Evolutionary conservation across 2,329 filamentous ascomycete genomes (phyloP), one percentile per base, ranked within the genome.

Genomic region (Aspergillus sp.): DNA sequence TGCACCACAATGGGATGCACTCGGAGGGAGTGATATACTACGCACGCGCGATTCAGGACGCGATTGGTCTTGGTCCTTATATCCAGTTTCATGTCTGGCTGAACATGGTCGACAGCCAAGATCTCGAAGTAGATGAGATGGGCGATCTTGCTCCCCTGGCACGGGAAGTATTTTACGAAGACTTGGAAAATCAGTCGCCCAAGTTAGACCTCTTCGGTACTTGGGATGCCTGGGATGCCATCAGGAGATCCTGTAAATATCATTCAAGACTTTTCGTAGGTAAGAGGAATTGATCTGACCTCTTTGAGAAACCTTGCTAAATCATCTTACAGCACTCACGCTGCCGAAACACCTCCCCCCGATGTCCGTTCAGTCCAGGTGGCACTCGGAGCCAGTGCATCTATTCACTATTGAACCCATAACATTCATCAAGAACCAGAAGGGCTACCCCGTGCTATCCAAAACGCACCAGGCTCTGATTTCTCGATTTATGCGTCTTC

Each of bases 211-310:
- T 91, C 0, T 95, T 92, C 76, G 89, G 89, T 57, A 85, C 89
- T 2, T 99, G 96, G 96, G 93, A 98, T 77, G 89, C 91, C 1
- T 99, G 95, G 95, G 90, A 99, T 75, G 84, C 89, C 23, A 90
- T 99, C 71, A 86, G 95, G 57, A 89, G 89, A 57, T 82, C 92
- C 60, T 97, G 93, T 84, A 90, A 89, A 79, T 98, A 99, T 78
- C 90, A 89, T 76, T 80, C 85, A 60, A 87, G 92, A 74, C 83
- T 99, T 43, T 90, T 88, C 71, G 87, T 97, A 77, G 91, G 94
- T 97, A 89, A 82, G 92, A 76, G 46, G 45, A 58, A 31, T 53
- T 54, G 45, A 34, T 53, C 15, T 45, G 51, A 23, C 41, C 28
- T 30, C 22, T 41, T 28, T 52, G 15, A 13, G 15, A 38, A 15